Percentiles rank a stretch among this genome's conserved stretches.
Conservation (phyloP, 2,329 filamentous ascomycete species). For the Bipolaris oryzae region DNA sequence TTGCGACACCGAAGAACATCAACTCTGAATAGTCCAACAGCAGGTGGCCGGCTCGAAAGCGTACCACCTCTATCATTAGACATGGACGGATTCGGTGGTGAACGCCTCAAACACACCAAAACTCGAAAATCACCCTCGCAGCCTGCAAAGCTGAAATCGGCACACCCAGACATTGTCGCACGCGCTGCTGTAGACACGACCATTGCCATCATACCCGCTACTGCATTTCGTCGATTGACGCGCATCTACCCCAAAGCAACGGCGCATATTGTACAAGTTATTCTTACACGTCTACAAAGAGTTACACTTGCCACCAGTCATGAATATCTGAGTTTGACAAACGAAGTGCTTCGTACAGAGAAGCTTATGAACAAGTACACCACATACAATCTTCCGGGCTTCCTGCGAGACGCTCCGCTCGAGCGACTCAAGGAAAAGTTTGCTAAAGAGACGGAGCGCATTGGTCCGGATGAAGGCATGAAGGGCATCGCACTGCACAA, state of each 20-base stretch:
- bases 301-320: conserved; percentile 95
- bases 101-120: conserved; percentile 30
- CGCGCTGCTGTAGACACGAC: conserved; percentile 95
- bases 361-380: conserved; percentile 94
- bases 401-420: conserved; percentile 81
- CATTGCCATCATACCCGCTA: conserved; percentile 96
- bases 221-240: conserved; percentile 90
- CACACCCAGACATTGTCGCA: conserved; percentile 96
- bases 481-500: conserved; percentile 98
- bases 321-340: conserved; percentile 89
- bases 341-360: conserved; percentile 90
- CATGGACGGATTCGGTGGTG: conserved; percentile 30
- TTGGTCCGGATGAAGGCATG: conserved; percentile 77
- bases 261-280: conserved; percentile 96
- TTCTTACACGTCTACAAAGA: conserved; percentile 88
- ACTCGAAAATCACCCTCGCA: conserved; percentile 33
- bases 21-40: conserved; percentile 44
- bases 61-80: conserved; percentile 81
- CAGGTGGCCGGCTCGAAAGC: conserved; percentile 53
- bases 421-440: conserved; percentile 93
- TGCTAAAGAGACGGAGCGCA: conserved; percentile 78
- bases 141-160: conserved; percentile 67
- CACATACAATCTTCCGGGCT: conserved; percentile 87
- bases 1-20: conserved; percentile 38
- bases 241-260: conserved; percentile 95